phyloP scores from a whole-genome alignment of 73 alveolate species.

The Urostyla sp. region DNA sequence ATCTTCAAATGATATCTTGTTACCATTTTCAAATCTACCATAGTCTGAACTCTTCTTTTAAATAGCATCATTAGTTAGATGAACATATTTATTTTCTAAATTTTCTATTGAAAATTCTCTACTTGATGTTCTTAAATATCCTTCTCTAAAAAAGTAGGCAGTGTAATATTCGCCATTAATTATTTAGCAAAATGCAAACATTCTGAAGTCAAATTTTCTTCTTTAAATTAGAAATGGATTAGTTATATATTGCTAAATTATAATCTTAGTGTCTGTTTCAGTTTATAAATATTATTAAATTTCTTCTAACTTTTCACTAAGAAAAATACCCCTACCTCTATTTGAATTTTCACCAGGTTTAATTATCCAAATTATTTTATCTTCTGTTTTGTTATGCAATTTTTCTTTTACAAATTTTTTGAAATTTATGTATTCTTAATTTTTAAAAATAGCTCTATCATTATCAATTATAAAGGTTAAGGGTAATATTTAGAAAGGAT shows the following conservation, averaged over 20 bases:
- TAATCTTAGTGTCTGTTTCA: background rate
- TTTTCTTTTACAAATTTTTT: background rate
- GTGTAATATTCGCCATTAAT: constrained; percentile 72
- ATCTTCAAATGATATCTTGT: constrained; percentile 48
- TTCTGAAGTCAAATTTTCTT: constrained; percentile 79
- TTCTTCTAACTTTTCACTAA: background rate
- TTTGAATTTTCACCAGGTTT: constrained; percentile 63
- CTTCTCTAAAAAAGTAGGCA: constrained; percentile 93
- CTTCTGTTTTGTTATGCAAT: background rate
- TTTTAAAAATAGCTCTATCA: background rate
- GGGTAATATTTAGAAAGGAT: constrained; percentile 3
- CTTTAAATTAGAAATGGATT: constrained; percentile 72
- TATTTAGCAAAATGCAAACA: constrained; percentile 63
- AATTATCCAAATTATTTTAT: constrained; percentile 30
- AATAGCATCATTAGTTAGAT: constrained; percentile 93
- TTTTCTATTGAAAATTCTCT: constrained; percentile 84
- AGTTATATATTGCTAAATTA: constrained; percentile 71
- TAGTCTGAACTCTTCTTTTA: constrained; percentile 89
- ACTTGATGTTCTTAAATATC: constrained; percentile 90
- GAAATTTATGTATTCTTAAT: background rate
- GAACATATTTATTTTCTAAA: constrained; percentile 82
- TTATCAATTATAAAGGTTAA: background rate
- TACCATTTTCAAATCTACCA: constrained; percentile 89
- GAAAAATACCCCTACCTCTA: constrained; percentile 44
- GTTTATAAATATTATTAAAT: background rate